Base-by-base conservation (phyloP, 306 rosid genomes). In the Alnus rubra region DNA sequence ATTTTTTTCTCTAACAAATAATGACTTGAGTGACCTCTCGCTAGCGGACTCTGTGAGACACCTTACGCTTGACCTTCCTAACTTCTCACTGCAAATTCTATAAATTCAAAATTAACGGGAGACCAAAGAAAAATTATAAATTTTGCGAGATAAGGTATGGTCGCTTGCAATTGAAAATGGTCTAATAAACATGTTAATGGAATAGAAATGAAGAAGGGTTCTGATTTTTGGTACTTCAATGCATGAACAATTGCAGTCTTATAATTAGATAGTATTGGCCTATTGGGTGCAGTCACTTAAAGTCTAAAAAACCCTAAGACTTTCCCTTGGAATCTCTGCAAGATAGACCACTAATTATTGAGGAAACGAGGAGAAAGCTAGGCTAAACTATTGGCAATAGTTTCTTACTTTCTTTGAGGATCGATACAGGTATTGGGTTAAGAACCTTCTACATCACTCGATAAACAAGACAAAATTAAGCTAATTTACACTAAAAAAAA, bases 361-460 rank as follows among this genome's bases (percentile, higher is more conserved):
- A 44, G 54, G 54, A 51, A 19, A 54, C 48, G 4, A 47, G 56
- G 47, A 79, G 64, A 49, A 49, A 52, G 56, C 23, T 23, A 23
- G 28, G 28, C 28, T 23, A 23, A 23, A 23, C 28, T 49, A 54
- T 70, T 52, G 78, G 75, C 47, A 58, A 59, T 56, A 59, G 59
- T 30, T 30, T 56, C 7, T 53, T 58, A 23, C 28, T 14, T 19
- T 33, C 7, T 53, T 58, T 28, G 4, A 23, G 65, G 67, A 42
- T 23, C 28, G 28, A 23, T 23, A 23, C 28, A 23, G 28, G 28
- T 23, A 23, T 23, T 23, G 39, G 31, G 49, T 56, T 63, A 51
- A 70, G 83, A 84, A 82, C 77, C 79, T 82, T 87, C 81, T 77
- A 82, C 51, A 77, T 69, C 83, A 47, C 79, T 65, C 67, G 52